Base-by-base conservation (phyloP, 495 filamentous ascomycete species). In the Chaetomium fimeti region DNA sequence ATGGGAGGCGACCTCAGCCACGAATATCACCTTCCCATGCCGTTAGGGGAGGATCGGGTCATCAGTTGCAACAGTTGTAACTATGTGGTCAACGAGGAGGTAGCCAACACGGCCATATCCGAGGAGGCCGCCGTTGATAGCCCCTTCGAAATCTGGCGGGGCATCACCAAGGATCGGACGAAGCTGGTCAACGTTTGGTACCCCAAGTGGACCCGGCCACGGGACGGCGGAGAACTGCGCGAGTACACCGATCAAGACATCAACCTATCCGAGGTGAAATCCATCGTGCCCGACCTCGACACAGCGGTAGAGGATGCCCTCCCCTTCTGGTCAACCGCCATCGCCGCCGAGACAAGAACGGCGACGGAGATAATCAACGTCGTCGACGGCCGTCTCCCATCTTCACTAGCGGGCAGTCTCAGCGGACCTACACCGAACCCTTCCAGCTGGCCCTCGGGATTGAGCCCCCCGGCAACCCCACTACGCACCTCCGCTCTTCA, bases 1-100 rank as follows among this genome's bases (percentile, higher is more conserved):
- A 98, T 98, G 84, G 94, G 94, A 29, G 94, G 94, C 11, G 88
- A 86, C 61, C 74, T 97, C 16, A 97, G 92, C 69, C 94, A 98
- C 75, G 94, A 98, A 69, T 98, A 93, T 72, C 93, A 97, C 70
- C 88, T 96, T 57, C 80, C 88, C 24, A 89, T 87, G n/a, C 66
- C 80, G 11, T 87, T 88, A 55, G 94, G 94, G 5, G 95, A 98
- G 75, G 94, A 98, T 69, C 87, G 83, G 1, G 80, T 98, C 22
- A 81, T 95, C 64, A 88, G 79, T 65, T 98, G 94, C 72, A 79
- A 76, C 16, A 73, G 71, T 42, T 98, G 94, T 74, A 79, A 82
- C 43, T 92, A 91, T 69, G 83, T 88, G 24, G 87, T 90, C 54
- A 98, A 98, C 65, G 90, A 95, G 67, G 94, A 98, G 73, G 78